Percentiles rank a stretch among this genome's conserved stretches.
These are phyloP conservation scores for Knufia petricola DNA, from an alignment of 2,329 filamentous ascomycete species.

Conservation along the genomic window DNA sequence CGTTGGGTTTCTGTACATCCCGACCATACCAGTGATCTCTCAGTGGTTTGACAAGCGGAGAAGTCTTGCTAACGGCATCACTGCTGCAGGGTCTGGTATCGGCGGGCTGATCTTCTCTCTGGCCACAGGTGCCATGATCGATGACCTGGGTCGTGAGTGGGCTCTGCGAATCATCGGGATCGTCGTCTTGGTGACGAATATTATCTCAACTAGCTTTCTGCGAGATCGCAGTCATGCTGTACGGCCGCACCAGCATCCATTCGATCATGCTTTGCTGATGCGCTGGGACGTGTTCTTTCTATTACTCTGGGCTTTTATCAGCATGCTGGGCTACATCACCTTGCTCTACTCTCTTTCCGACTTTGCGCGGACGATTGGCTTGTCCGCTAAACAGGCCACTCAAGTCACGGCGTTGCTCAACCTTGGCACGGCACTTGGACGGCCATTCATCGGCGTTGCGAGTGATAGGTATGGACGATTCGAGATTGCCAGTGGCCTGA, in stretches of 20 bases:
- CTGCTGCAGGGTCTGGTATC: conserved; percentile 24
- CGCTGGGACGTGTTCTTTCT: conserved; percentile 18
- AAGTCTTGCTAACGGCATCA: conserved; percentile 12
- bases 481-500: conserved; percentile 32
- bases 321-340: conserved; percentile 40
- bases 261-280: conserved; percentile 18
- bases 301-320: conserved; percentile 34
- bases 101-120: conserved; percentile 25
- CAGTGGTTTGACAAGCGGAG: conserved; percentile 20
- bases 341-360: conserved; percentile 41
- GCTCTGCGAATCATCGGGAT: conserved; percentile 24
- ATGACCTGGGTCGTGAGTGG: conserved; percentile 21
- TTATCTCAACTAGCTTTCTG: conserved; percentile 21
- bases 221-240: conserved; percentile 22
- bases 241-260: conserved; percentile 17
- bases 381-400: conserved; percentile 31
- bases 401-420: conserved; percentile 37
- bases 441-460: conserved; percentile 36
- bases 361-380: conserved; percentile 35
- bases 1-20: conserved; percentile 23
- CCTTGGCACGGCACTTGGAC: conserved; percentile 38
- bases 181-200: conserved; percentile 17
- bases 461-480: conserved; percentile 38
- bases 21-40: conserved; percentile 17
- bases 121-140: conserved; percentile 21